Base-by-base conservation (phyloP, 2,329 filamentous ascomycete genomes). In the Ophiocordyceps camponoti-rufipedis region DNA sequence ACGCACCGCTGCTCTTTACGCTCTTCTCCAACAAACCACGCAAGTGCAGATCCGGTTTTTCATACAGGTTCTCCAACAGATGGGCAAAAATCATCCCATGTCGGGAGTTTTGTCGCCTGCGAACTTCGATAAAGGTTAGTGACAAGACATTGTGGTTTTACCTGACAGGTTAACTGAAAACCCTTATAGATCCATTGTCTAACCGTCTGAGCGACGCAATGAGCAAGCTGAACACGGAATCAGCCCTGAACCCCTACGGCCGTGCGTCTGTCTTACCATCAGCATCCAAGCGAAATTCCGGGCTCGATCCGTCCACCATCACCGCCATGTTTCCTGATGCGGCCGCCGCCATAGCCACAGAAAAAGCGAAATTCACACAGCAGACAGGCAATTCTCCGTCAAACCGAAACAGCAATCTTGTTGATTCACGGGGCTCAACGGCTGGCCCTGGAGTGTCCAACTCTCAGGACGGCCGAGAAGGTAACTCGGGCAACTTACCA, bases 241-340 rank as follows among this genome's bases (percentile, higher is more conserved):
- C 83, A 51, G 81, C 85, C 52, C 79, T 89, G 53, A 91, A 87
- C 65, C 94, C 89, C 1, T 72, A 94, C 55, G 78, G 78, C 44
- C 85, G 89, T 52, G 83, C 82, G 50, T 82, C 84, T 38, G 78
- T 82, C 46, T 85, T 86, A 12, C 54, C 56, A 11, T 74, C 81
- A 44, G 77, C 80, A 44, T 38, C 33, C 4, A 96, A 95, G 69
- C 81, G 91, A 54, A 91, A 94, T 61, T 96, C 91, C 42, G 87
- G 83, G n/a, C 78, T 98, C 47, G 89, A 96, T 59, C 74, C 85
- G 5, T 86, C 82, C 31, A 93, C 86, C 23, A 95, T 98, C 64
- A 94, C 94, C 64, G 87, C 86, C 56, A 96, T 98, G 91, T 98
- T 98, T 62, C 91, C 91, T 7, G 91, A 98, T 67, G 91, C 91